phyloP scores from a whole-genome alignment of 2,329 filamentous ascomycete genomes.

The Teratosphaeria nubilosa region DNA sequence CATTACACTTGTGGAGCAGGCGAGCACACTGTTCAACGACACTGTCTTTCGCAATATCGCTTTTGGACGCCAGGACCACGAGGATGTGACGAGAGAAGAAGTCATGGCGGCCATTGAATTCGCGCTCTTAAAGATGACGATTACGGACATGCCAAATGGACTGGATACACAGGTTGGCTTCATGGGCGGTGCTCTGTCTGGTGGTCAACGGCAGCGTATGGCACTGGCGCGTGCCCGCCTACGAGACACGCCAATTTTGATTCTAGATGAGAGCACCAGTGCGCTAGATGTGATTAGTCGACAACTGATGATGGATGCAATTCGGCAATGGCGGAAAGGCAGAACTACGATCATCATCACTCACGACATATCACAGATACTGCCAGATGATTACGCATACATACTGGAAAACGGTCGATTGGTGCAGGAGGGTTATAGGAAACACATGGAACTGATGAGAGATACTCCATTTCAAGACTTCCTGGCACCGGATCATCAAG shows the following conservation, averaged over 20 bases:
- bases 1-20: conserved; percentile 72
- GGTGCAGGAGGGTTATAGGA: conserved; percentile 57
- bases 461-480: conserved; percentile 24
- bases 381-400: conserved; percentile 64
- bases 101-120: conserved; percentile 55
- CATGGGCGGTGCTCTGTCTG: conserved; percentile 50
- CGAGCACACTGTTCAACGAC: conserved; percentile 71
- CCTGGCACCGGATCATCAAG: conserved; percentile 14
- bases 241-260: conserved; percentile 66
- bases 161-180: conserved; percentile 61
- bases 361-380: conserved; percentile 73
- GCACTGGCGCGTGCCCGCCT: conserved; percentile 46
- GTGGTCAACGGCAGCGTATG: conserved; percentile 38
- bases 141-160: conserved; percentile 57
- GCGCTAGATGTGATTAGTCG: conserved; percentile 69
- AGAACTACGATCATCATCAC: conserved; percentile 92
- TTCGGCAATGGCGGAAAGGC: conserved; percentile 64
- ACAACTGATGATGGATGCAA: conserved; percentile 58
- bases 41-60: conserved; percentile 69
- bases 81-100: conserved; percentile 41
- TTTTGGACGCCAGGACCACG: conserved; percentile 50
- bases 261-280: conserved; percentile 83
- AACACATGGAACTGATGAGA: conserved; percentile 38
- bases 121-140: conserved; percentile 58
- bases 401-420: conserved; percentile 62